phyloP scores from a whole-genome alignment of 164 flowering plant species.

The Piper longum region DNA sequence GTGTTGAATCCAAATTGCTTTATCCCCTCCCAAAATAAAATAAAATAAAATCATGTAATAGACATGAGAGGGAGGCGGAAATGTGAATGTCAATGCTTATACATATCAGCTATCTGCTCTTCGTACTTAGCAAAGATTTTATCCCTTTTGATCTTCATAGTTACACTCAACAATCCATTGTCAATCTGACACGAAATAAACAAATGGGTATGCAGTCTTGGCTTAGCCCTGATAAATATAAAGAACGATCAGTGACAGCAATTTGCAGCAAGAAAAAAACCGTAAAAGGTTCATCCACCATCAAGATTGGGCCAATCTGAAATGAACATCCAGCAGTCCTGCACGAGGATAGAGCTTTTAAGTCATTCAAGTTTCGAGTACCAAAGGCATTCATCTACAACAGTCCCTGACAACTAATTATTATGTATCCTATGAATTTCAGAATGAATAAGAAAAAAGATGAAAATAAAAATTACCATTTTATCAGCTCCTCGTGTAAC shows the following conservation, averaged over 20 bases:
- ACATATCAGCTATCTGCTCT: slow-evolving; percentile 47
- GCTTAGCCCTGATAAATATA: neutral
- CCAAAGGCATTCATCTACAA: neutral
- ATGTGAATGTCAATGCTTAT: slow-evolving; percentile 11
- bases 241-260: neutral
- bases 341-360: slow-evolving; percentile 9
- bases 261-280: slow-evolving; percentile 17
- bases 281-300: slow-evolving; percentile 79
- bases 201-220: neutral
- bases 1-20: no score
- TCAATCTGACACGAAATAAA: slow-evolving; percentile 51
- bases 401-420: neutral
- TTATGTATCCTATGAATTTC: neutral
- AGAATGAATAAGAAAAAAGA: no score
- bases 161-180: slow-evolving; percentile 83
- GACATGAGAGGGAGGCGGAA: no score
- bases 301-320: slow-evolving; percentile 70
- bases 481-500: slow-evolving; percentile 45
- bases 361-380: neutral
- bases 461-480: slow-evolving; percentile 29
- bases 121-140: slow-evolving; percentile 38
- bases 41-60: no score
- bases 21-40: no score
- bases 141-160: slow-evolving; percentile 80
- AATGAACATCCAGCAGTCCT: slow-evolving; percentile 80